A percentile compares a stretch with the other conserved stretches of the same genome.
phyloP scores from a whole-genome alignment of 768 basidiomycete species.

The Podaxis sp. region DNA sequence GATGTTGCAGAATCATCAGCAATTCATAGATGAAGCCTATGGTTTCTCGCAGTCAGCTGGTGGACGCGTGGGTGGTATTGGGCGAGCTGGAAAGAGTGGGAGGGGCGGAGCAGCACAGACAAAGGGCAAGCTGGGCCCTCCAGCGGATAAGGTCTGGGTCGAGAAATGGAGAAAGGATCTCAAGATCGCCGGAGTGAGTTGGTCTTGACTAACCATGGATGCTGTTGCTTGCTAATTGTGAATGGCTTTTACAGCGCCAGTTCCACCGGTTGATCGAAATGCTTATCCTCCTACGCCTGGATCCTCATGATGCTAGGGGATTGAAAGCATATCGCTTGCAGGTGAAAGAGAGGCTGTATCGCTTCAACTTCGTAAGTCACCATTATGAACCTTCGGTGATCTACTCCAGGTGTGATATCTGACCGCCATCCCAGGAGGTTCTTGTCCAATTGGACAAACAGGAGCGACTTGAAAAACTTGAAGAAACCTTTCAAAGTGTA shows the following conservation, averaged over 20 bases:
- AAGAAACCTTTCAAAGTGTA: slow-evolving; percentile 90
- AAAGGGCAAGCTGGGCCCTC: slow-evolving; percentile 73
- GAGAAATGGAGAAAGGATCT: slow-evolving; percentile 79
- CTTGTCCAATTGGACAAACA: slow-evolving; percentile 84
- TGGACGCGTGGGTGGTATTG: slow-evolving; percentile 45
- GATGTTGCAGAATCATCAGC: slow-evolving; percentile 63
- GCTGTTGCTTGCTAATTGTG: slow-evolving; percentile 3
- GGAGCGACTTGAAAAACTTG: slow-evolving; percentile 84
- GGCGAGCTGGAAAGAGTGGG: slow-evolving; percentile 40
- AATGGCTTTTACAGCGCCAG: slow-evolving; percentile 63
- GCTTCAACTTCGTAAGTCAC: slow-evolving; percentile 87
- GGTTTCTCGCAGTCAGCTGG: slow-evolving; percentile 43
- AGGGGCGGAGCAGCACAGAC: slow-evolving; percentile 27
- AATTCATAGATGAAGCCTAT: slow-evolving; percentile 73
- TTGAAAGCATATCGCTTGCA: slow-evolving; percentile 76
- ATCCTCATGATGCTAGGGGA: slow-evolving; percentile 53
- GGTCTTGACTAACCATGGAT: background rate
- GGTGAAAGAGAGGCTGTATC: slow-evolving; percentile 92
- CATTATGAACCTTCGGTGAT: background rate
- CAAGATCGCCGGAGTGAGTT: slow-evolving; percentile 84
- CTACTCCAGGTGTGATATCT: background rate
- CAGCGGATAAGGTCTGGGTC: slow-evolving; percentile 71
- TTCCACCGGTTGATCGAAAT: slow-evolving; percentile 92
- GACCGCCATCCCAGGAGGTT: slow-evolving; percentile 58
- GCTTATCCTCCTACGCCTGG: slow-evolving; percentile 73